Evolutionary conservation across 2,329 filamentous ascomycete genomes (phyloP), one percentile per base, ranked within the genome.

Genomic region (Colletotrichum echinochloae): DNA sequence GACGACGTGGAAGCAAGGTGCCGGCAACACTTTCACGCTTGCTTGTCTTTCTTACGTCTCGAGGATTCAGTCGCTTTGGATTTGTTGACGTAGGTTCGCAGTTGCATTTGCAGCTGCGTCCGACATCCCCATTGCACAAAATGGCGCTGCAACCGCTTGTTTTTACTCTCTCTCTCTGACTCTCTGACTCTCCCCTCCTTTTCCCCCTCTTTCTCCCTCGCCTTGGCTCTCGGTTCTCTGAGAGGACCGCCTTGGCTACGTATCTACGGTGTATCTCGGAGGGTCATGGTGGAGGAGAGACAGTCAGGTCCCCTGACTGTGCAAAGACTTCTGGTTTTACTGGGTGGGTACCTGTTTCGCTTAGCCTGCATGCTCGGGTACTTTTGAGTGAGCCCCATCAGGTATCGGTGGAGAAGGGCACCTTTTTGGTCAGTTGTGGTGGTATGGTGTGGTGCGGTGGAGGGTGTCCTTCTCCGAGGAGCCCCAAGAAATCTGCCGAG

Each of bases 351-450:
- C 30, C n/a, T 5, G 35, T 33, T 16, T 5, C 23, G 60, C 60
- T 23, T 16, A 52, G n/a, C 60, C 35, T 11, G 46, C 33, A 48
- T 23, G 48, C 6, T 41, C 12, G 23, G 54, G 28, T 37, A 60
- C 41, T 44, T 60, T 20, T 44, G 41, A 49, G 20, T 35, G 16
- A 52, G 23, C 35, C 60, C 48, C 60, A 51, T 33, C 11, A 39
- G 49, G 46, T 62, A 62, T 62, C 56, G 54, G 54, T 56, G 33
- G 26, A n/a, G 5, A 39, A 56, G 39, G 54, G 12, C 18, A 56
- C 12, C 12, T 56, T n/a, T 6, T 33, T 20, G 33, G 52, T 37
- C n/a, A 23, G 52, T n/a, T n/a, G n/a, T n/a, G n/a, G n/a, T n/a
- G n/a, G n/a, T 55, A 9, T 41, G 35, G 54, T 30, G 35, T n/a